Evolutionary conservation across 1,284 basidiomycete genomes (phyloP), one percentile per base, ranked within the genome.

Genomic region (Ceratobasidium sp.): DNA sequence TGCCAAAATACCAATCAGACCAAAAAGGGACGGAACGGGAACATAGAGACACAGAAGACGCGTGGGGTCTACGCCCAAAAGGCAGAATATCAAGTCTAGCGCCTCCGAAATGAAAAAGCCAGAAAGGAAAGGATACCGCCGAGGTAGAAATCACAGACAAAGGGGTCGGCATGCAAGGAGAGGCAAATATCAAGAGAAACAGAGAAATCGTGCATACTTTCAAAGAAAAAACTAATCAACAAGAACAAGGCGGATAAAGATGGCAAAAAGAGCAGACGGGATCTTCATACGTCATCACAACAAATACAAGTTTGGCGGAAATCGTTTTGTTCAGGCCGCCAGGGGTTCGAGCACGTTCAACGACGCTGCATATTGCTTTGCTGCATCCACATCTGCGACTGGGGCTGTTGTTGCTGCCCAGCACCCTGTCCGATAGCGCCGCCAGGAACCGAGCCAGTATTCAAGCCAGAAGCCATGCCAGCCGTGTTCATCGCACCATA

Each of bases 351-450:
- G 22, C 17, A 22, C 34, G n/a, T 57, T 74, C 49, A 74, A 25
- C 71, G 71, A 65, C 71, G 71, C 32, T 49, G 71, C 43, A 74
- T 74, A 46, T 54, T 65, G 49, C 71, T 46, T 43, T 74, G 71
- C n/a, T 74, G 71, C 71, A 74, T 74, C 71, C 71, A 74, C 71
- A 74, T 74, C 32, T 74, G 71, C 37, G 71, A 74, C 43, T 74
- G 66, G 19, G 43, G 25, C 66, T 68, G 71, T 44, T 64, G 71
- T 15, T 46, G 71, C 59, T 74, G 71, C 19, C 57, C 61, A 13
- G 57, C 71, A 6, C 46, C 71, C 43, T 74, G 71, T 11, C 71
- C 71, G 43, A 74, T 74, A 1, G 71, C 37, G 29, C 59, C 71
- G 37, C 71, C 71, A 11, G 59, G 59, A n/a, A 74, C 71, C 7